Evolutionary conservation across 2,329 filamentous ascomycete species (phyloP).

Genomic region (Zarea fungicola): DNA sequence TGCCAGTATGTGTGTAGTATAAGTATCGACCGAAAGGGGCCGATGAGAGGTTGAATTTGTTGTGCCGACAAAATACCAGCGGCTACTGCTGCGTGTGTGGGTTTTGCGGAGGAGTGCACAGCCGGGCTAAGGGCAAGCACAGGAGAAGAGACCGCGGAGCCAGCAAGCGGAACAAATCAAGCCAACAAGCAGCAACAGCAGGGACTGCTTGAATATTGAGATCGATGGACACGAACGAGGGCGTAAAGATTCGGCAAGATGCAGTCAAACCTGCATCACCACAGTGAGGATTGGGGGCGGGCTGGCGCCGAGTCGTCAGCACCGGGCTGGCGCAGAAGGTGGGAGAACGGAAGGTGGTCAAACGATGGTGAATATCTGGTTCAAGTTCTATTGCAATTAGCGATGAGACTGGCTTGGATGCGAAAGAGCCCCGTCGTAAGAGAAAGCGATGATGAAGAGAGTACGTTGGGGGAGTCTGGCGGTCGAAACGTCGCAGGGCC

Average conservation of each 20-base stretch:
- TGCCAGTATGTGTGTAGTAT: slow-evolving; percentile 22
- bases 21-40: slow-evolving; percentile 21
- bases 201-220: neutral
- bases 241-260: slow-evolving; percentile 1
- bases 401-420: slow-evolving; percentile 6
- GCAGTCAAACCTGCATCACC: slow-evolving; percentile 13
- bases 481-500: slow-evolving; percentile 10
- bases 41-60: slow-evolving; percentile 2
- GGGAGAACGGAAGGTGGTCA: slow-evolving; percentile 16
- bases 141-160: neutral
- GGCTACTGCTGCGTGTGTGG: slow-evolving; percentile 20
- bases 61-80: slow-evolving; percentile 7
- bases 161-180: slow-evolving; percentile 1
- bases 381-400: slow-evolving; percentile 11
- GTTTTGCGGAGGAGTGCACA: slow-evolving; percentile 24
- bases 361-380: neutral
- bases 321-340: slow-evolving; percentile 21
- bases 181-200: neutral
- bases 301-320: slow-evolving; percentile 23
- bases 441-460: slow-evolving; percentile 1
- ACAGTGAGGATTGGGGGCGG: slow-evolving; percentile 11
- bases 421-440: neutral
- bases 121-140: neutral
- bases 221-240: slow-evolving; percentile 9
- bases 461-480: slow-evolving; percentile 8